phyloP scores from a whole-genome alignment of 2,329 filamentous ascomycete species.

The Aspergillus persii region DNA sequence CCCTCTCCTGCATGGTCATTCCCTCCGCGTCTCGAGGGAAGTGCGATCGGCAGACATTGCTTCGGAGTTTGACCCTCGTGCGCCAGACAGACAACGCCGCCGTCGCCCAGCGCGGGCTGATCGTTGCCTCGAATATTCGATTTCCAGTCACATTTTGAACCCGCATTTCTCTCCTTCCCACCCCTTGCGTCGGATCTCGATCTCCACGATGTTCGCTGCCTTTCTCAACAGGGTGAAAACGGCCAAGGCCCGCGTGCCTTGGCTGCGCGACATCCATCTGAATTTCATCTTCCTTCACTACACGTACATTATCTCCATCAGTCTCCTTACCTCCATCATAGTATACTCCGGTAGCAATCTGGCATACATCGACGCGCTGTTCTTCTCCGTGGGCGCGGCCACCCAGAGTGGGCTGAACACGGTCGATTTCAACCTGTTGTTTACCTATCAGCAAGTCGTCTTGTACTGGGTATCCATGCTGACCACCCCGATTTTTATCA shows the following conservation, averaged over 20 bases:
- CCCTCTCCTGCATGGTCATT: not conserved
- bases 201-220: constrained; percentile 30
- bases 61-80: not conserved
- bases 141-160: not conserved
- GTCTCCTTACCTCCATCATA: constrained; percentile 72
- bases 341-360: constrained; percentile 66
- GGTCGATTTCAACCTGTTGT: constrained; percentile 61
- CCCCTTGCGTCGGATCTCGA: not conserved
- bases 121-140: not conserved
- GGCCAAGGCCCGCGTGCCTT: constrained; percentile 36
- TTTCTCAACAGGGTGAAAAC: constrained; percentile 18
- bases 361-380: constrained; percentile 80
- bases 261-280: constrained; percentile 37
- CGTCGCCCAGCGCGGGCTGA: not conserved
- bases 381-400: constrained; percentile 79
- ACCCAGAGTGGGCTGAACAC: constrained; percentile 95
- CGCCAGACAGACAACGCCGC: not conserved
- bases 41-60: not conserved
- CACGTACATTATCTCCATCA: constrained; percentile 73
- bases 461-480: constrained; percentile 70
- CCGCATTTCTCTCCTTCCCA: not conserved
- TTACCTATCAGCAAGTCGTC: constrained; percentile 70
- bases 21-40: not conserved
- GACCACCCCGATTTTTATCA: constrained; percentile 79
- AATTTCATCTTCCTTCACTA: constrained; percentile 55